Base-by-base conservation (phyloP, 768 basidiomycete species). In the Candolleomyces efflorescens region DNA sequence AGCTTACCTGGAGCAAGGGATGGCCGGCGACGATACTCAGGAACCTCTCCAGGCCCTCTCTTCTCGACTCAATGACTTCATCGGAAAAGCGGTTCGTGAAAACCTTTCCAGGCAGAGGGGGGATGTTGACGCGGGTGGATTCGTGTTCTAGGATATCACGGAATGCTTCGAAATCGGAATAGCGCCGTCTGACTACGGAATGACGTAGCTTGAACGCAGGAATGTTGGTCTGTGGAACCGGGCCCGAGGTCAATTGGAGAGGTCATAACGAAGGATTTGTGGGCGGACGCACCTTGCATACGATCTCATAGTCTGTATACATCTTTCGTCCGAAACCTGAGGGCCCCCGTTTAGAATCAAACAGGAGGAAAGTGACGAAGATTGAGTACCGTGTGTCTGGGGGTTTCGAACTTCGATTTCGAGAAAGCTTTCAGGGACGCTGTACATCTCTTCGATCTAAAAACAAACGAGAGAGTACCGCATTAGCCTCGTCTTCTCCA, bases 241-340 rank as follows among this genome's bases (percentile, higher is more conserved):
- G 24, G 54, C 32, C 9, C 18, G 48, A 36, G 37, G n/a, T 6
- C 15, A 11, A 20, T 18, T 18, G 51, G 24, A 10, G 20, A 13
- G 36, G n/a, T 54, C 22, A 44, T 24, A 50, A n/a, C 36, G 46
- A n/a, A 47, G 54, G 53, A 50, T 54, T 54, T 52, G 22, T 9
- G 36, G 60, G n/a, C 18, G 27, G 10, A 67, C 80, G 61, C 58
- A 91, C 95, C 85, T 94, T 94, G 82, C 94, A 97, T 46, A 98
- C 89, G 58, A 99, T 88, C 76, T 99, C 97, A 68, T 98, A 98
- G 79, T 98, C 96, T 43, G 97, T 99, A 74, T 92, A 99, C 95
- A 96, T 96, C 82, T 98, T 98, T 65, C 97, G 80, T 26, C 97
- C 96, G 66, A 95, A 94, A 27, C 94, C 94, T 94, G 68, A 1